Conservation (phyloP, 768 basidiomycete species). For the Tylopilus subfusipes region DNA sequence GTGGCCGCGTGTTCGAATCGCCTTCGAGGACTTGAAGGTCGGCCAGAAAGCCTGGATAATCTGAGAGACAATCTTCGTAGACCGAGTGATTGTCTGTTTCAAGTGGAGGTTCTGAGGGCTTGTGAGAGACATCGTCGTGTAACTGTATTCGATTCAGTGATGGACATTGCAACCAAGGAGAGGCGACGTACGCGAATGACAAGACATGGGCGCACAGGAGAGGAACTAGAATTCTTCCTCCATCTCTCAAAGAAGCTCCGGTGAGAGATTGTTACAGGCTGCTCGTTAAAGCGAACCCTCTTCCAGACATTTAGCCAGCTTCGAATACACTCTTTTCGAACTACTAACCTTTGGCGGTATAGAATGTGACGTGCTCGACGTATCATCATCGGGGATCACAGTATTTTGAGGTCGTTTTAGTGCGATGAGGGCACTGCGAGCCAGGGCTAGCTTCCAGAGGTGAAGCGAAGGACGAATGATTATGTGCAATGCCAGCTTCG, state of each 20-base stretch:
- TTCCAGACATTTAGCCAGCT: constrained; percentile 12
- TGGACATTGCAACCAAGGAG: background rate
- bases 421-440: background rate
- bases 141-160: constrained; percentile 15
- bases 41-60: constrained; percentile 14
- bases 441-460: constrained; percentile 18
- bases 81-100: constrained; percentile 21
- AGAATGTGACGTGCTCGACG: constrained; percentile 7
- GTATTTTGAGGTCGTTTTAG: constrained; percentile 11
- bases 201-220: constrained; percentile 29
- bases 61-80: constrained; percentile 30
- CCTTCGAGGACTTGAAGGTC: constrained; percentile 21
- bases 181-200: constrained; percentile 20
- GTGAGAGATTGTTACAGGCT: constrained; percentile 22
- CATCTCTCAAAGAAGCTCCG: constrained; percentile 17
- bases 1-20: constrained; percentile 6
- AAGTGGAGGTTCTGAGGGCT: background rate
- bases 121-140: background rate
- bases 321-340: background rate
- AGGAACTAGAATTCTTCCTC: constrained; percentile 8
- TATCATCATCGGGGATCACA: background rate
- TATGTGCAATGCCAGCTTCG: constrained; percentile 17
- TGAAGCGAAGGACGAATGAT: constrained; percentile 23
- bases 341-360: constrained; percentile 11
- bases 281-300: constrained; percentile 28